Base-by-base conservation (phyloP, 768 basidiomycete genomes). In the Pleurotus tuber-regium region DNA sequence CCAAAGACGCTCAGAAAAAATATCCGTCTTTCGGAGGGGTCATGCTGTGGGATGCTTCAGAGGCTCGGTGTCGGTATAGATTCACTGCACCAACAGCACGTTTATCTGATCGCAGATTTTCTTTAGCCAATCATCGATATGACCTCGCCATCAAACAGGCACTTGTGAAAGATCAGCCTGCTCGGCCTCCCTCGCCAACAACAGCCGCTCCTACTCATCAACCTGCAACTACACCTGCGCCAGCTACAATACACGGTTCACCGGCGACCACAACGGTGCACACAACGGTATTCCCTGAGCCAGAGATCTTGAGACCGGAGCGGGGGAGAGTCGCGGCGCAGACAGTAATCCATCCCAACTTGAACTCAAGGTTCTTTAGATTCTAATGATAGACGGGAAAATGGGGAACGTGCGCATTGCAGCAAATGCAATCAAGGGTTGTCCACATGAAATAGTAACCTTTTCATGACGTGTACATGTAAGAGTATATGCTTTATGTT, bases 21-120 rank as follows among this genome's bases (percentile, higher is more conserved):
- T 85, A 76, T 61, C 74, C 80, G 14, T 81, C 79, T 21, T 84
- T 84, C 56, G 83, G 82, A 3, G 82, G 81, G 16, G 74, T 82
- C 19, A 75, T 77, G 74, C 60, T 76, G 11, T 76, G 75, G 75
- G 72, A 73, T 52, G 70, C 69, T 5, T 69, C 71, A 54, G 61
- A 65, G 40, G 69, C 71, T 42, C 66, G 70, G 51, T 73, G 73
- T 72, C 55, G 67, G 70, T 74, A 54, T 64, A 67, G 54, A 68
- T 67, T 39, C 39, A 68, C 24, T 76, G 73, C 69, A 71, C 19
- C 6, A 39, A 12, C 19, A 25, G 31, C 38, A 38, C 36, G 1
- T 39, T 28, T 35, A 25, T 51, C 23, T 43, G 39, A 29, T 11
- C 26, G 40, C 10, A 19, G n/a, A 19, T 31, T 43, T 41, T 33